Conservation (phyloP, 2,329 filamentous ascomycete species). For the Oidium heveae region DNA sequence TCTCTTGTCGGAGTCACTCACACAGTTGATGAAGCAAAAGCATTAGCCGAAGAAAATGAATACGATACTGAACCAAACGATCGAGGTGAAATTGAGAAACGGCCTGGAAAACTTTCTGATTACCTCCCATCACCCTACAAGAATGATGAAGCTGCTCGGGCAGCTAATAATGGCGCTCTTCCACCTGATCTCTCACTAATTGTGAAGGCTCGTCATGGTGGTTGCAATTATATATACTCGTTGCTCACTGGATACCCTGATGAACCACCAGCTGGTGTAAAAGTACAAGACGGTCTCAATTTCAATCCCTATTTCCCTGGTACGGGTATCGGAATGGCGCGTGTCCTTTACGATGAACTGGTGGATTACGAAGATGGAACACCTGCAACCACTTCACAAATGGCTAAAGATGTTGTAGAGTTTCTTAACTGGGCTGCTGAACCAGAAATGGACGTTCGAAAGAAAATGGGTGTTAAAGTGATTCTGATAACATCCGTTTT, state of each 20-base stretch:
- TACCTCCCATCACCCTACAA: constrained; percentile 91
- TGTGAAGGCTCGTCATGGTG: constrained; percentile 89
- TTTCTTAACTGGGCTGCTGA: constrained; percentile 99
- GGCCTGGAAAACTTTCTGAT: constrained; percentile 92
- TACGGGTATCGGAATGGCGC: constrained; percentile 95
- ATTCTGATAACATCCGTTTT: constrained; percentile 55
- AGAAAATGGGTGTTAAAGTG: constrained; percentile 99
- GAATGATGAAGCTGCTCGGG: constrained; percentile 95
- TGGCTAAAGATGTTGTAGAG: constrained; percentile 98
- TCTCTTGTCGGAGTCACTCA: constrained; percentile 70
- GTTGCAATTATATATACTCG: constrained; percentile 96
- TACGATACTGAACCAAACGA: constrained; percentile 97
- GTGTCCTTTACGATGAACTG: constrained; percentile 89
- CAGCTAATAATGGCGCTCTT: constrained; percentile 93
- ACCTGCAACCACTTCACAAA: constrained; percentile 83
- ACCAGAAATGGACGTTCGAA: constrained; percentile 97
- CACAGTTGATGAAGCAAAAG: constrained; percentile 97
- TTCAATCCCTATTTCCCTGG: constrained; percentile 99
- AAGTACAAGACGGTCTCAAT: constrained; percentile 74
- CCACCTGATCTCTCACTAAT: constrained; percentile 96
- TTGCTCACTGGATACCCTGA: constrained; percentile 94
- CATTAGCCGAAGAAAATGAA: constrained; percentile 89
- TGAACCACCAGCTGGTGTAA: constrained; percentile 72
- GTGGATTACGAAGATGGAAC: constrained; percentile 97
- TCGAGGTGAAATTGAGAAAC: constrained; percentile 93